Evolutionary conservation across 257 asterid genomes (phyloP), one percentile per base, ranked within the genome.

Genomic region (Plectranthus barbatus): DNA sequence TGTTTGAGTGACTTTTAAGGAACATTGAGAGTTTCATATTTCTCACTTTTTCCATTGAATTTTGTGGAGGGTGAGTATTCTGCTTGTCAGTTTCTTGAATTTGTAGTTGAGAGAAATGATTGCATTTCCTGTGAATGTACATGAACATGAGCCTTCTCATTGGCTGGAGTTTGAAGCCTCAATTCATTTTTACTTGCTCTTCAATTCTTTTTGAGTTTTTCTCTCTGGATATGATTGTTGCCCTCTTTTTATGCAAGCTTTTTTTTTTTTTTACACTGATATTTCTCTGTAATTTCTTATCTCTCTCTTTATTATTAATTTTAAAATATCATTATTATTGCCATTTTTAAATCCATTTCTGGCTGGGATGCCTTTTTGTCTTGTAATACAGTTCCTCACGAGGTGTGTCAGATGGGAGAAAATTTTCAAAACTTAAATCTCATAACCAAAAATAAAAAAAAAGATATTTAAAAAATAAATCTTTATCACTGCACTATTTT

Each of bases 361-460:
- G 66, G 67, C 86, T 77, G 86, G 66, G 83, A 80, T 77, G 67
- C 89, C 87, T 60, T 84, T 26, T 90, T 90, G 97, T 83, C 95
- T 77, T 76, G 86, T 87, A 84, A 80, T 62, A 72, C 90, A 67
- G 86, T 80, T 77, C 71, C 76, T 90, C 95, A 86, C 97, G 95
- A 84, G 97, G 76, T 61, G 77, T 83, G 97, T 90, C 97, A 90
- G 97, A 68, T 13, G 10, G 31, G 12, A 20, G 19, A 49, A 42
- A 36, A 21, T 46, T 65, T 70, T 53, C 56, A 69, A 77, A 79
- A 77, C 53, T 51, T 33, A 74, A 70, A 65, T 23, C 19, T 29
- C 5, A 52, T 71, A 58, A 37, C 4, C 42, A 24, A 37, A 13
- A n/a, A n/a, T n/a, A n/a, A n/a, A n/a, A n/a, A n/a, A 31, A 49